Evolutionary conservation across 345 rosid genomes (phyloP).

Genomic region (Fremontodendron californicum): DNA sequence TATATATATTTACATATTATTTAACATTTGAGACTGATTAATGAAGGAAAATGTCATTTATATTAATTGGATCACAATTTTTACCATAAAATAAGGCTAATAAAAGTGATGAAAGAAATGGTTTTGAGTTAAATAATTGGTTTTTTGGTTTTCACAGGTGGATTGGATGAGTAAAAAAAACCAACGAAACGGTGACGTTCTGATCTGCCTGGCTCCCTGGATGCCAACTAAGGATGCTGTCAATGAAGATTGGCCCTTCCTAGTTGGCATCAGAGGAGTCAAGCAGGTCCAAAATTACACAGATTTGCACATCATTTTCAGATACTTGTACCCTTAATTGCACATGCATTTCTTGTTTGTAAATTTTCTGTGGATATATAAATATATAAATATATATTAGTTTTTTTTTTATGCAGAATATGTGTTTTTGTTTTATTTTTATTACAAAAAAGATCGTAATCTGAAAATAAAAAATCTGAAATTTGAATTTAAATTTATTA

Average conservation of each 20-base stretch:
- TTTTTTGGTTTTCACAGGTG: too few species aligned
- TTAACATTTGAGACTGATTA: too few species aligned
- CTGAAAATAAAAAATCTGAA: too few species aligned
- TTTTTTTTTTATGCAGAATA: too few species aligned
- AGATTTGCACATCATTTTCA: not conserved
- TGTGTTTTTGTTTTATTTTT: too few species aligned
- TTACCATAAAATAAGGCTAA: not conserved
- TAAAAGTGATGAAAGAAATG: not conserved
- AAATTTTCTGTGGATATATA: too few species aligned
- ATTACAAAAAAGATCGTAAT: too few species aligned
- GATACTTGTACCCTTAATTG: not conserved
- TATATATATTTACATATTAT: too few species aligned
- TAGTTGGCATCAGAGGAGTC: slow-evolving; percentile 21
- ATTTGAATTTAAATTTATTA: too few species aligned
- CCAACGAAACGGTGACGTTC: not conserved
- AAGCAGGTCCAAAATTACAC: slow-evolving; percentile 7
- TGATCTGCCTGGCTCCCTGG: slow-evolving; percentile 23
- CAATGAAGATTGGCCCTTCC: slow-evolving; percentile 1
- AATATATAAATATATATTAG: too few species aligned
- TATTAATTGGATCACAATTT: not conserved
- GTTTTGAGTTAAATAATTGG: too few species aligned
- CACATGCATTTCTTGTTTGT: not conserved
- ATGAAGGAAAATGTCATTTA: too few species aligned
- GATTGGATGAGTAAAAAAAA: not conserved
- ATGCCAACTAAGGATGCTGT: slow-evolving; percentile 18